phyloP scores from a whole-genome alignment of 1,284 basidiomycete genomes.

The Phellopilus nigrolimitatus region DNA sequence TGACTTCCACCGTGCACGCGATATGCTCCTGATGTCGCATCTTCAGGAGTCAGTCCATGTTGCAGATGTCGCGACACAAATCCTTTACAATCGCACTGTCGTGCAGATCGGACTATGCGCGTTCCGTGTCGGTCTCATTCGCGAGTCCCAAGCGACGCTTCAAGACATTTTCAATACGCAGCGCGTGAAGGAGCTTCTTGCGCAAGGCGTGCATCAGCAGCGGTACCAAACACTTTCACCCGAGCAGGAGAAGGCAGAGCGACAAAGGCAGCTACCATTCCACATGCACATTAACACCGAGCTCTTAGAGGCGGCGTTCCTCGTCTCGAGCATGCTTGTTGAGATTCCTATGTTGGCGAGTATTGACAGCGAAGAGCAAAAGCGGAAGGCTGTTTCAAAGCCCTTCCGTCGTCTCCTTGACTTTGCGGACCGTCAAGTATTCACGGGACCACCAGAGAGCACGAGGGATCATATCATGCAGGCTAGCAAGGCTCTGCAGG shows the following conservation, averaged over 20 bases:
- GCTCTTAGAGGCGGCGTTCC: slow-evolving; percentile 93
- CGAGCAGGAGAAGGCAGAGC: slow-evolving; percentile 96
- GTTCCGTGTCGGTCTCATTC: slow-evolving; percentile 93
- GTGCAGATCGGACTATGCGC: slow-evolving; percentile 97
- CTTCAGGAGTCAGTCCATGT: slow-evolving; percentile 94
- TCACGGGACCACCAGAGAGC: slow-evolving; percentile 97
- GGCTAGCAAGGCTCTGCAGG: slow-evolving; percentile 94
- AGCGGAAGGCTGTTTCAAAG: slow-evolving; percentile 88
- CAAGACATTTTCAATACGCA: slow-evolving; percentile 97
- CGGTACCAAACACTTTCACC: slow-evolving; percentile 84
- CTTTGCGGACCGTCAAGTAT: slow-evolving; percentile 96
- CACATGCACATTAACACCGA: slow-evolving; percentile 99
- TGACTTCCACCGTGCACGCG: slow-evolving; percentile 94
- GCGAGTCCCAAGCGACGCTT: slow-evolving; percentile 88
- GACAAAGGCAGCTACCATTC: slow-evolving; percentile 95
- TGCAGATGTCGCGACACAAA: slow-evolving; percentile 96
- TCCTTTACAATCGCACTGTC: slow-evolving; percentile 95
- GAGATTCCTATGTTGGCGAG: slow-evolving; percentile 95
- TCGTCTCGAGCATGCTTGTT: slow-evolving; percentile 97
- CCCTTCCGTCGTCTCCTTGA: slow-evolving; percentile 94
- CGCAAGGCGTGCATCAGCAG: slow-evolving; percentile 94
- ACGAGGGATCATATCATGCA: slow-evolving; percentile 99
- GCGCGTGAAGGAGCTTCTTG: slow-evolving; percentile 94
- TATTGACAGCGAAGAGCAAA: slow-evolving; percentile 90
- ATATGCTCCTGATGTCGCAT: slow-evolving; percentile 99